phyloP scores from a whole-genome alignment of 2,329 filamentous ascomycete species.

The Mollisiaceae sp. region DNA sequence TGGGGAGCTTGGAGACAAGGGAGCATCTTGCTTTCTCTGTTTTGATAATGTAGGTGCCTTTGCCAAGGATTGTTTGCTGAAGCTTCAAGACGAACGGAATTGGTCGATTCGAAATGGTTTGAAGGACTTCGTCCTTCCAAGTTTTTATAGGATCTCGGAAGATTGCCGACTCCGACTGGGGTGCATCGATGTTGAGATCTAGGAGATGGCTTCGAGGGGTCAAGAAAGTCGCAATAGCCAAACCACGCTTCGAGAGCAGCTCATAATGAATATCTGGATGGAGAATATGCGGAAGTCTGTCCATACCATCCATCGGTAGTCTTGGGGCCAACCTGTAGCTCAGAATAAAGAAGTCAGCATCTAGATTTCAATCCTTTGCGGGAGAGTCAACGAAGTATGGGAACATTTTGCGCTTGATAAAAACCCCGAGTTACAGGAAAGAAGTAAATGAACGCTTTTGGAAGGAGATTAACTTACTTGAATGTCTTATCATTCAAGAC shows the following conservation, averaged over 20 bases:
- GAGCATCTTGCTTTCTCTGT: background rate
- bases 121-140: background rate
- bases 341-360: too few species aligned
- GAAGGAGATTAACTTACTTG: background rate
- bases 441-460: too few species aligned
- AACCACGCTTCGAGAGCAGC: slow-evolving; percentile 7
- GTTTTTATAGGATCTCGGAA: background rate
- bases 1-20: background rate
- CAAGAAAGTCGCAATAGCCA: background rate
- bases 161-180: background rate
- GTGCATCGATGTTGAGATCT: slow-evolving; percentile 2
- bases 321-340: background rate
- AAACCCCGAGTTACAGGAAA: too few species aligned
- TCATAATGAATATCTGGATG: slow-evolving; percentile 12
- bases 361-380: too few species aligned
- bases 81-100: slow-evolving; percentile 11
- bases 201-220: background rate
- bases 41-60: slow-evolving; percentile 17
- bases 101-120: background rate
- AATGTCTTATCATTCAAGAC: background rate
- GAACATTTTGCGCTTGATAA: too few species aligned
- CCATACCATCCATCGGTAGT: slow-evolving; percentile 8
- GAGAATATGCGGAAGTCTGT: background rate
- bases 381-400: too few species aligned
- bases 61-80: slow-evolving; percentile 4